Evolutionary conservation across 495 filamentous ascomycete species (phyloP).

Genomic region (Penicillium roqueforti): DNA sequence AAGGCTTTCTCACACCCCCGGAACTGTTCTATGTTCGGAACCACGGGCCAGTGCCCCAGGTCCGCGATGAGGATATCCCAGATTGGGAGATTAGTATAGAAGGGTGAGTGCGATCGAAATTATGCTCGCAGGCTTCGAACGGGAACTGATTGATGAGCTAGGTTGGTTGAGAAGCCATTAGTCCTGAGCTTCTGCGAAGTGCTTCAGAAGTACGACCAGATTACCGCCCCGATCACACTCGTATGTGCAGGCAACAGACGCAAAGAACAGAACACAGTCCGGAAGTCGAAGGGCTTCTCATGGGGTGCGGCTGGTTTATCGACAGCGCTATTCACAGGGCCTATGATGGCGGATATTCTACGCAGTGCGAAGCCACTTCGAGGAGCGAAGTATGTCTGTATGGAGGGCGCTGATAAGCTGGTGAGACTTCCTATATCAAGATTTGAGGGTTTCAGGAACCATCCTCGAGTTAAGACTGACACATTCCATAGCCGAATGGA

Average conservation of each 20-base stretch:
- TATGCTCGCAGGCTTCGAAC: background rate
- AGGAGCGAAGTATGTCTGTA: constrained; percentile 79
- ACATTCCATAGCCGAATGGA: constrained; percentile 64
- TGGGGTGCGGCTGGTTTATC: constrained; percentile 91
- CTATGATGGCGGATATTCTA: constrained; percentile 70
- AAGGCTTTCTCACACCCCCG: constrained; percentile 81
- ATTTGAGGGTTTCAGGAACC: background rate
- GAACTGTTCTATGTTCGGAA: constrained; percentile 96
- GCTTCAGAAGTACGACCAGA: constrained; percentile 70
- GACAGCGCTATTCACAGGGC: constrained; percentile 86
- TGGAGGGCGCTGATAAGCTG: constrained; percentile 87
- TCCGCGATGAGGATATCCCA: constrained; percentile 66
- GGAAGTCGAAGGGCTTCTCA: constrained; percentile 93
- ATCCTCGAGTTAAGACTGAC: background rate
- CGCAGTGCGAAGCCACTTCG: constrained; percentile 62
- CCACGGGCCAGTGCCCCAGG: constrained; percentile 80
- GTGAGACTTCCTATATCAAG: constrained; percentile 31
- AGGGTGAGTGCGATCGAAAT: constrained; percentile 48
- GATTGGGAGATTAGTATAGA: constrained; percentile 85
- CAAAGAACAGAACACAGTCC: constrained; percentile 90
- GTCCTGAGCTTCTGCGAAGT: constrained; percentile 70
- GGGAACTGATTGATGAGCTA: constrained; percentile 21
- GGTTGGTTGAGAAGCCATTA: constrained; percentile 74
- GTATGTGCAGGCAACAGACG: constrained; percentile 92
- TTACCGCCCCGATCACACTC: constrained; percentile 82